Conservation (phyloP, 2,329 filamentous ascomycete species). For the Stagonosporopsis vannaccii region DNA sequence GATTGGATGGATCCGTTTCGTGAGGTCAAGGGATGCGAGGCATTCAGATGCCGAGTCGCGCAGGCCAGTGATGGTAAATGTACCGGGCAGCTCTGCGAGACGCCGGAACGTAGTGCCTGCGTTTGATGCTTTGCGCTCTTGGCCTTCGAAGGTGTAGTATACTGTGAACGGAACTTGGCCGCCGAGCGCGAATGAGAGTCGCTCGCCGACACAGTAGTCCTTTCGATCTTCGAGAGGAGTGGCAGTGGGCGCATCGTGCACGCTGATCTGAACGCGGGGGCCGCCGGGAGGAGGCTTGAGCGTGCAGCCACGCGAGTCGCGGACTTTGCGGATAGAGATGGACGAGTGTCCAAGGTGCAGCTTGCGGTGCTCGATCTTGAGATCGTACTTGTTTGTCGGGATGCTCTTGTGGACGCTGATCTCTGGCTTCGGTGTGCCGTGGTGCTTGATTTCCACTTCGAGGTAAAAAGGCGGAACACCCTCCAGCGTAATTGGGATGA, state of each 20-base stretch:
- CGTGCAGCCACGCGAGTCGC: conserved; percentile 86
- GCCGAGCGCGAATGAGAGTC: conserved; percentile 88
- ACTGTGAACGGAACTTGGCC: conserved; percentile 93
- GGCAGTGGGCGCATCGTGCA: conserved; percentile 92
- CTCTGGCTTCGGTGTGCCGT: conserved; percentile 80
- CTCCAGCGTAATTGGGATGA: conserved; percentile 83
- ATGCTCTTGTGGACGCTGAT: conserved; percentile 84
- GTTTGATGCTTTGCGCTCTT: conserved; percentile 78
- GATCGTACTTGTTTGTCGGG: conserved; percentile 73
- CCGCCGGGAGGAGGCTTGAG: conserved; percentile 70
- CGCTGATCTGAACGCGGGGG: conserved; percentile 85
- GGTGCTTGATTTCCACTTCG: conserved; percentile 92
- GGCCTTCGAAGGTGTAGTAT: conserved; percentile 85
- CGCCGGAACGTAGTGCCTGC: conserved; percentile 86
- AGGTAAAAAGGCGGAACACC: conserved; percentile 88
- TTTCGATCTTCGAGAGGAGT: conserved; percentile 82
- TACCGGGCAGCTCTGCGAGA: conserved; percentile 88
- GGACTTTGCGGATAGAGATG: conserved; percentile 86
- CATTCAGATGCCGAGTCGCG: conserved; percentile 90
- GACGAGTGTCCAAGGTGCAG: conserved; percentile 89
- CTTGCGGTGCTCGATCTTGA: conserved; percentile 83
- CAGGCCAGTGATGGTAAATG: conserved; percentile 85
- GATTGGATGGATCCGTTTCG: conserved; percentile 87
- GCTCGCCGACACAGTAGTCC: conserved; percentile 95
- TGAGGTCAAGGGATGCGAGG: conserved; percentile 77